Conservation (phyloP, 2,329 filamentous ascomycete genomes). For the Diaporthe aspalathi region DNA sequence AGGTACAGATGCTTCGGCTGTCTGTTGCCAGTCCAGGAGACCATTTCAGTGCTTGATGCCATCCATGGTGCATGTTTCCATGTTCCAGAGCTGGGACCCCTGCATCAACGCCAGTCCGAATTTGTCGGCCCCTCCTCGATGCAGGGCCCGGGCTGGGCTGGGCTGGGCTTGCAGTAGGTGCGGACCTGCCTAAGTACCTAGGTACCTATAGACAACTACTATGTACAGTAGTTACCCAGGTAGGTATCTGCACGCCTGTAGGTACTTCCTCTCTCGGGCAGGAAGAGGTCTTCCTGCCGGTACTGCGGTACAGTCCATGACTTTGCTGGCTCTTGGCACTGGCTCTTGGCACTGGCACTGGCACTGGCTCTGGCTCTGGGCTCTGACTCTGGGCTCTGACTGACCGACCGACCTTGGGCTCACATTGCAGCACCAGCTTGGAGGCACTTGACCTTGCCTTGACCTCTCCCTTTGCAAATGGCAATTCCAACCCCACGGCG, state of each 20-base stretch:
- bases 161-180: neutral
- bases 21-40: neutral
- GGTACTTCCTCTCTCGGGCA: neutral
- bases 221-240: neutral
- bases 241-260: neutral
- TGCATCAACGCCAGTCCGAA: neutral
- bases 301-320: constrained; percentile 3
- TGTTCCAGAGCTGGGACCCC: neutral
- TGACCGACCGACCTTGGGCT: constrained; percentile 29
- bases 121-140: neutral
- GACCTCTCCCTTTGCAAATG: constrained; percentile 33
- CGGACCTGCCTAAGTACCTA: neutral
- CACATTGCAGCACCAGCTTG: constrained; percentile 28
- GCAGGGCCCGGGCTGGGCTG: neutral
- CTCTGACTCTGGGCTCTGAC: too few relatives aligned
- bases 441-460: constrained; percentile 17
- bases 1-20: neutral
- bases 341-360: constrained; percentile 3
- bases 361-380: too few relatives aligned
- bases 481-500: constrained; percentile 33
- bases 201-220: too few relatives aligned
- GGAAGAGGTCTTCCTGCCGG: neutral
- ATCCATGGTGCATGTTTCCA: neutral
- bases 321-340: neutral
- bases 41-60: neutral